Evolutionary conservation across 345 rosid genomes (phyloP), one percentile per base, ranked within the genome.

Genomic region (Eucalyptus marginata): DNA sequence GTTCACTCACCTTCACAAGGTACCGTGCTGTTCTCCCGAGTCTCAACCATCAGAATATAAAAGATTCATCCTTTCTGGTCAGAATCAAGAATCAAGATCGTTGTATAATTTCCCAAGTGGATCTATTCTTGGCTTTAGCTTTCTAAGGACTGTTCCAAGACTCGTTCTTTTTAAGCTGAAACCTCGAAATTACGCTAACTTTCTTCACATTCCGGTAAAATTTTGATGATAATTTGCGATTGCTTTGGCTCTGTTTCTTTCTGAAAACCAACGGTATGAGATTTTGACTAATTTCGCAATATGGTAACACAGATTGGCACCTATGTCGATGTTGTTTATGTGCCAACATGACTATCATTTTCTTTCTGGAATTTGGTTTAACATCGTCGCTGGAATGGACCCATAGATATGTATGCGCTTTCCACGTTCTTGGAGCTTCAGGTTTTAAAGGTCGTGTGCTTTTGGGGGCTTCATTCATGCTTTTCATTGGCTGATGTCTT

Each of bases 1-100:
- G 52, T 90, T 91, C 95, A 14, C 36, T 93, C n/a, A 52, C 94
- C 89, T 64, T 92, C 84, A 79, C 95, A 71, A 91, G 95, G 96
- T 94, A 64, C 13, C 49, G 52, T 20, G 24, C 87, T 89, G 33
- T 31, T 79, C 14, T 36, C n/a, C 15, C 76, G n/a, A 43, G 36
- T 86, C 22, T 46, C 43, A 52, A 68, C 54, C 43, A 79, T 51
- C 56, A 12, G 36, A 12, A 51, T 52, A 62, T 86, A 22, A 13
- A 40, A 18, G 46, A 3, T 36, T 88, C 66, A 52, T 66, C 31
- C 84, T 33, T 33, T 81, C 58, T 50, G 40, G 64, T 64, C 46
- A 71, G 46, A 71, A 71, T 71, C 46, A 40, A 71, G 83, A 71
- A 40, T 71, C 83, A 36, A 71, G 83, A 71, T 36, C 25, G 5